Percentiles rank a stretch among this genome's conserved stretches.
phyloP scores from a whole-genome alignment of 202 grass and related monocot genomes.

The Digitaria exilis region DNA sequence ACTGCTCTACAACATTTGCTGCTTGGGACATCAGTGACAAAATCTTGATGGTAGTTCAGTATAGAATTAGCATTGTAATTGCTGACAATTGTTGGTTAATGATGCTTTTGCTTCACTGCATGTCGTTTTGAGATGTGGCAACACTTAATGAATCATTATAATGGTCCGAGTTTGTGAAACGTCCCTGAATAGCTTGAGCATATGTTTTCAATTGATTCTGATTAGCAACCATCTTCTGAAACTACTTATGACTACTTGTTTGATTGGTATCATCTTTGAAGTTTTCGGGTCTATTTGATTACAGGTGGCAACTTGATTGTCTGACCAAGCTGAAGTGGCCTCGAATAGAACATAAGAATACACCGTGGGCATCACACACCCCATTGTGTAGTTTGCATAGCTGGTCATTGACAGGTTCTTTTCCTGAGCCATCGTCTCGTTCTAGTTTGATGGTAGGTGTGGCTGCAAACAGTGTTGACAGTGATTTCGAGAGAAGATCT shows the following conservation, averaged over 20 bases:
- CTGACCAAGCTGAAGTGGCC: constrained; percentile 97
- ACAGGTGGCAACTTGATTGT: constrained; percentile 88
- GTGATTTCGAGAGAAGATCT: constrained; percentile 70
- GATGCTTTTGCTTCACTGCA: constrained; percentile 49
- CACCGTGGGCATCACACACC: constrained; percentile 75
- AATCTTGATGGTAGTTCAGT: constrained; percentile 43
- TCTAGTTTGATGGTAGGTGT: constrained; percentile 48
- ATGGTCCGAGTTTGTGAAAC: constrained; percentile 26
- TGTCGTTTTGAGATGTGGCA: constrained; percentile 36
- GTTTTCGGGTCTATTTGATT: constrained; percentile 59
- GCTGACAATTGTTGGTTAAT: constrained; percentile 44
- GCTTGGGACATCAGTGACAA: constrained; percentile 49
- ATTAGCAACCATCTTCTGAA: constrained; percentile 21
- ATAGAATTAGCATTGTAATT: constrained; percentile 48
- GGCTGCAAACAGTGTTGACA: constrained; percentile 64
- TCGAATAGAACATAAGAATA: constrained; percentile 66
- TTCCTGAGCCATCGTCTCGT: constrained; percentile 48
- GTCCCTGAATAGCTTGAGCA: constrained; percentile 27
- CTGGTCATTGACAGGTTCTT: constrained; percentile 64
- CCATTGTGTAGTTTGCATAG: constrained; percentile 69
- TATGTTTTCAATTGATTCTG: constrained; percentile 45
- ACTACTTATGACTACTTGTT: constrained; percentile 36
- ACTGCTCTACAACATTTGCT: constrained; percentile 57
- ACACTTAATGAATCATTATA: constrained; percentile 47
- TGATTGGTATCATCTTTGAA: constrained; percentile 49